phyloP scores from a whole-genome alignment of 2,329 filamentous ascomycete genomes.

The Colletotrichum caudatum region DNA sequence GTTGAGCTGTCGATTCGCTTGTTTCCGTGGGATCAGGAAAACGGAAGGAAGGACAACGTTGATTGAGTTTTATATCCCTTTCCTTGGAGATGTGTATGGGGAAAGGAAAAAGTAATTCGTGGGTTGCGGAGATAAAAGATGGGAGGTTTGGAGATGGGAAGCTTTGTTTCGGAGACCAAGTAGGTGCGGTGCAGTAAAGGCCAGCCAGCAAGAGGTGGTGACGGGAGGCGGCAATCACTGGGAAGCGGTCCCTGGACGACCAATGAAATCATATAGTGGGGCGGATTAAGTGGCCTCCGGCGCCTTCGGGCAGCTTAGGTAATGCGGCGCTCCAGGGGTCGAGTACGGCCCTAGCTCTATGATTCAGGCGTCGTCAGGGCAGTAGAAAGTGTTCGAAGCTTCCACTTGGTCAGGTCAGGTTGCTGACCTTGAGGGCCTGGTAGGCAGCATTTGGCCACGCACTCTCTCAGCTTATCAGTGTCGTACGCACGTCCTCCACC shows the following conservation, averaged over 20 bases:
- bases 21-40: slow-evolving; percentile 10
- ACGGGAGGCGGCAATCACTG: slow-evolving; percentile 39
- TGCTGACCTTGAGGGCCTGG: slow-evolving; percentile 38
- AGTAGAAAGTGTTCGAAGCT: slow-evolving; percentile 43
- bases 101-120: slow-evolving; percentile 26
- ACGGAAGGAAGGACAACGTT: slow-evolving; percentile 19
- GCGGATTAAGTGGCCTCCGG: slow-evolving; percentile 43
- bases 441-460: slow-evolving; percentile 39
- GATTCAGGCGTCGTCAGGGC: slow-evolving; percentile 38
- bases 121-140: slow-evolving; percentile 39
- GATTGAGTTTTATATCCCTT: slow-evolving; percentile 26
- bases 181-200: slow-evolving; percentile 31
- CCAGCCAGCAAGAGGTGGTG: slow-evolving; percentile 33
- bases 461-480: slow-evolving; percentile 25
- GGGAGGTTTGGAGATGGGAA: slow-evolving; percentile 31
- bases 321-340: slow-evolving; percentile 27
- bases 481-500: slow-evolving; percentile 29
- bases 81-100: slow-evolving; percentile 23
- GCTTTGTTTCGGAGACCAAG: slow-evolving; percentile 35
- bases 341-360: slow-evolving; percentile 40
- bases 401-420: slow-evolving; percentile 38
- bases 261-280: slow-evolving; percentile 44
- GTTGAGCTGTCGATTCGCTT: slow-evolving; percentile 27
- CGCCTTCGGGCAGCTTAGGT: slow-evolving; percentile 35
- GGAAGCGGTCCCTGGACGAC: slow-evolving; percentile 32